Conservation (phyloP, 2,329 filamentous ascomycete genomes). For the Alternaria gaisen region DNA sequence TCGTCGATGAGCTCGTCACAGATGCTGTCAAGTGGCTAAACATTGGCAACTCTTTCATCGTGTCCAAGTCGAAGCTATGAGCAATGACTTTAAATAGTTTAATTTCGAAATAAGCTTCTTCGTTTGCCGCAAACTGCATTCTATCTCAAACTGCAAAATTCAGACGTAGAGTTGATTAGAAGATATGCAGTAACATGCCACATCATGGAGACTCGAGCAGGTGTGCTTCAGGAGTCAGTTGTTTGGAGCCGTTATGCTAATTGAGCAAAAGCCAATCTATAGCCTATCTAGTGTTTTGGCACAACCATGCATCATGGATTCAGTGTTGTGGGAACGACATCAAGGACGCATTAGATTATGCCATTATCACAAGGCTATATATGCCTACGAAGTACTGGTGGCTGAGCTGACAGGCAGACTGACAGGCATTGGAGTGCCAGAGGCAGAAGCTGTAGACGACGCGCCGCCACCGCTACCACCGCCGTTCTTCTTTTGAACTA, state of each 20-base stretch:
- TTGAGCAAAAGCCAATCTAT: background rate
- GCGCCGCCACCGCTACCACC: conserved; percentile 23
- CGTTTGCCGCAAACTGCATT: background rate
- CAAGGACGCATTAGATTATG: conserved; percentile 19
- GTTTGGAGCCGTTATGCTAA: background rate
- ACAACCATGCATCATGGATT: background rate
- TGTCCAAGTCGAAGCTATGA: conserved; percentile 51
- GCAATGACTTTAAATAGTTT: background rate
- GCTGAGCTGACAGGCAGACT: conserved; percentile 40
- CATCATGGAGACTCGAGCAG: background rate
- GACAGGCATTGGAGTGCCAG: conserved; percentile 42
- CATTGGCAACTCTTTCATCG: conserved; percentile 70
- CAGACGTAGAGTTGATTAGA: background rate
- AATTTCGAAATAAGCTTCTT: background rate
- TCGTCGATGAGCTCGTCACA: conserved; percentile 91
- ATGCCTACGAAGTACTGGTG: conserved; percentile 25
- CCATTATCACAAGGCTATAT: conserved; percentile 7
- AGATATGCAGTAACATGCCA: background rate
- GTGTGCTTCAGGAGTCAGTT: background rate
- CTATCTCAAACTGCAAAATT: background rate
- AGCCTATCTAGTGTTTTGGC: background rate
- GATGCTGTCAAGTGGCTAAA: conserved; percentile 79
- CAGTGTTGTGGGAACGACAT: background rate
- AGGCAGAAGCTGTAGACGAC: conserved; percentile 27
- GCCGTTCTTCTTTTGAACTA: conserved; percentile 47